A percentile compares a stretch with the other conserved stretches of the same genome.
Conservation (phyloP, 495 filamentous ascomycete genomes). For the Penicillium antarcticum region DNA sequence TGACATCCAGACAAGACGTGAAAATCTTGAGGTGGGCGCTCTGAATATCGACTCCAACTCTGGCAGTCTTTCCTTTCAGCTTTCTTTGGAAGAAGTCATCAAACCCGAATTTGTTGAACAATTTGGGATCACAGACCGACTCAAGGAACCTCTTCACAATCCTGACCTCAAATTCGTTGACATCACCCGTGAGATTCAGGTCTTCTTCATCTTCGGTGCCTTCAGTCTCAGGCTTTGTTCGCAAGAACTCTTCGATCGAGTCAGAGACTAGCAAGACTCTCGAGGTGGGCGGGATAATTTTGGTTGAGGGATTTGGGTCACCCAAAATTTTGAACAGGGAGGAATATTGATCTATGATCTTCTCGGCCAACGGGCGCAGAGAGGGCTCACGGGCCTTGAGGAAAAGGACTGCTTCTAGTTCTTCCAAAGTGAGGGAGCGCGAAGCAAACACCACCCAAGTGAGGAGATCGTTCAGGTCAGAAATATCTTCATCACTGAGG, state of each 20-base stretch:
- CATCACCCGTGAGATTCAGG: neutral
- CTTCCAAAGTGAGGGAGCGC: neutral
- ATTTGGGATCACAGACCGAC: conserved; percentile 11
- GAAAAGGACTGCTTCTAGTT: conserved; percentile 13
- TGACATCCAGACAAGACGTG: conserved; percentile 1
- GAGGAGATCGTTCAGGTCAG: conserved; percentile 15
- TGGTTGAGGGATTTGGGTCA: neutral
- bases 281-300: neutral
- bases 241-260: conserved; percentile 11
- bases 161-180: conserved; percentile 13
- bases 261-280: conserved; percentile 9
- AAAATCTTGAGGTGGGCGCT: conserved; percentile 7
- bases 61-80: conserved; percentile 10
- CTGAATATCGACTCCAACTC: conserved; percentile 5
- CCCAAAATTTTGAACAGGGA: conserved; percentile 6
- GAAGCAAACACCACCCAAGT: conserved; percentile 7
- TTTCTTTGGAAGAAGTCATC: conserved; percentile 19
- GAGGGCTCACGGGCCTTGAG: conserved; percentile 13
- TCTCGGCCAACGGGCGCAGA: conserved; percentile 12
- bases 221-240: neutral
- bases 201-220: neutral
- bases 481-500: conserved; percentile 17
- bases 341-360: conserved; percentile 13
- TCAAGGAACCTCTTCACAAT: conserved; percentile 17
- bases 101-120: conserved; percentile 19